phyloP scores from a whole-genome alignment of 164 flowering plant genomes.

The grape (Vitis vinifera) region ASM3070453v1 NC_081812.1:9262501-9263000 shows the following conservation, averaged over 20 bases:
- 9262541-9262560: slow-evolving; percentile 93
- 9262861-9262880: slow-evolving; percentile 96
- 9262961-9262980: background rate
- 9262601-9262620: slow-evolving; percentile 91
- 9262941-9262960: background rate
- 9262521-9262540: slow-evolving; percentile 89
- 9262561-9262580: slow-evolving; percentile 94
- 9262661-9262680: slow-evolving; percentile 50
- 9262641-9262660: slow-evolving; percentile 84
- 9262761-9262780: slow-evolving; percentile 45
- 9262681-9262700: background rate
- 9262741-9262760: background rate
- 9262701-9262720: background rate
- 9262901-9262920: slow-evolving; percentile 88
- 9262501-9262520: slow-evolving; percentile 53
- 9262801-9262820: slow-evolving; percentile 91
- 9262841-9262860: slow-evolving; percentile 81
- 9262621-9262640: slow-evolving; percentile 75
- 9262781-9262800: slow-evolving; percentile 95
- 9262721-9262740: no score
- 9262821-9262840: slow-evolving; percentile 86
- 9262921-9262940: slow-evolving; percentile 82
- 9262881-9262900: slow-evolving; percentile 93
- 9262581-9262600: slow-evolving; percentile 85
- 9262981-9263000: slow-evolving; percentile 6